phyloP scores from a whole-genome alignment of 164 flowering plant species.

The Nymphaea colorata region DNA sequence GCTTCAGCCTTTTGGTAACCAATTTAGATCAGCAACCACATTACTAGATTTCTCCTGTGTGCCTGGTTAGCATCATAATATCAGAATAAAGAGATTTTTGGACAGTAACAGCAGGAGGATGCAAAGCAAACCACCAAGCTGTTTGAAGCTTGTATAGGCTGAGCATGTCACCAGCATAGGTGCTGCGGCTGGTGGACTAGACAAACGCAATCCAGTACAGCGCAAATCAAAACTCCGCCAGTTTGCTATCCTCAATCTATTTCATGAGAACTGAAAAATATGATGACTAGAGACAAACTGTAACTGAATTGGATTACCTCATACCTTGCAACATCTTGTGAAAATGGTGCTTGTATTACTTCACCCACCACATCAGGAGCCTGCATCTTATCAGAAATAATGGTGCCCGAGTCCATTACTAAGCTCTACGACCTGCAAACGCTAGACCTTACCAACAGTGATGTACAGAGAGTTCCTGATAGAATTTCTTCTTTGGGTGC shows the following conservation, averaged over 20 bases:
- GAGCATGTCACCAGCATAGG: no score
- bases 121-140: no score
- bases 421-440: not conserved
- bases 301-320: slow-evolving; percentile 38
- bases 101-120: no score
- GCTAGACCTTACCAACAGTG: not conserved
- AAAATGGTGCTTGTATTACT: slow-evolving; percentile 24
- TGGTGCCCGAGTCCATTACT: not conserved
- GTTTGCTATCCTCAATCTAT: not conserved
- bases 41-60: no score
- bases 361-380: slow-evolving; percentile 14
- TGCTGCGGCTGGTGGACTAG: no score
- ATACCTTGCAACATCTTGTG: slow-evolving; percentile 66
- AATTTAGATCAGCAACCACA: no score
- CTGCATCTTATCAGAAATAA: not conserved
- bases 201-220: no score
- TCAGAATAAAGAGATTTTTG: no score
- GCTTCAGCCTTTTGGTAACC: no score
- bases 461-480: not conserved
- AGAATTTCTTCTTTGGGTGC: not conserved
- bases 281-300: not conserved
- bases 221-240: no score
- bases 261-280: not conserved
- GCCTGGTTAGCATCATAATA: no score
- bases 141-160: no score